phyloP scores from a whole-genome alignment of 805 yeast species.

The Jamesozyma hellenica region DNA sequence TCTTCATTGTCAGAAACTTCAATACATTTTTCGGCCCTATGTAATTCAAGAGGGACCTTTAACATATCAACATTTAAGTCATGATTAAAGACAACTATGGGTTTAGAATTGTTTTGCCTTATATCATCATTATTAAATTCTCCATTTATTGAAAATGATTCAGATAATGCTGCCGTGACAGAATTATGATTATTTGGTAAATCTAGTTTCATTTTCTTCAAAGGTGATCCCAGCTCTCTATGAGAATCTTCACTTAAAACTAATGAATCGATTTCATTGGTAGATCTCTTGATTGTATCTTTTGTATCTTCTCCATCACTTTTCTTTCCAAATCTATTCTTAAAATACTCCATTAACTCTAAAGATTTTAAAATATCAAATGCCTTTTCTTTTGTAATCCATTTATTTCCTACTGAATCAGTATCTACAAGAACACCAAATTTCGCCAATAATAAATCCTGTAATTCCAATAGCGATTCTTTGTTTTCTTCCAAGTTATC shows the following conservation, averaged over 20 bases:
- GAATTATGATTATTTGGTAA: not conserved
- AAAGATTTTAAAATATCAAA: constrained; percentile 14
- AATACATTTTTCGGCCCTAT: not conserved
- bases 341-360: constrained; percentile 12
- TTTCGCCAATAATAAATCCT: constrained; percentile 13
- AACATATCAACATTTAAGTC: constrained; percentile 9
- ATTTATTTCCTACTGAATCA: constrained; percentile 19
- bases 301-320: constrained; percentile 1
- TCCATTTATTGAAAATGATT: not conserved
- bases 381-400: constrained; percentile 25
- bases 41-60: constrained; percentile 6
- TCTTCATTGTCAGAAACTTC: constrained; percentile 11
- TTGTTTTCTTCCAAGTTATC: not conserved
- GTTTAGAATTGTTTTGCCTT: not conserved
- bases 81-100: constrained; percentile 12
- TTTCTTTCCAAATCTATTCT: constrained; percentile 7
- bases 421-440: constrained; percentile 22
- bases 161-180: not conserved
- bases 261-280: constrained; percentile 5
- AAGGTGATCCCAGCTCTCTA: constrained; percentile 21
- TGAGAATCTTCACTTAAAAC: constrained; percentile 7
- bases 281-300: constrained; percentile 3
- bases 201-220: constrained; percentile 17
- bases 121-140: not conserved
- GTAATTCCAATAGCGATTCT: not conserved